Evolutionary conservation across 2,329 filamentous ascomycete species (phyloP), one percentile per base, ranked within the genome.

Genomic region (Alternaria gaisen): DNA sequence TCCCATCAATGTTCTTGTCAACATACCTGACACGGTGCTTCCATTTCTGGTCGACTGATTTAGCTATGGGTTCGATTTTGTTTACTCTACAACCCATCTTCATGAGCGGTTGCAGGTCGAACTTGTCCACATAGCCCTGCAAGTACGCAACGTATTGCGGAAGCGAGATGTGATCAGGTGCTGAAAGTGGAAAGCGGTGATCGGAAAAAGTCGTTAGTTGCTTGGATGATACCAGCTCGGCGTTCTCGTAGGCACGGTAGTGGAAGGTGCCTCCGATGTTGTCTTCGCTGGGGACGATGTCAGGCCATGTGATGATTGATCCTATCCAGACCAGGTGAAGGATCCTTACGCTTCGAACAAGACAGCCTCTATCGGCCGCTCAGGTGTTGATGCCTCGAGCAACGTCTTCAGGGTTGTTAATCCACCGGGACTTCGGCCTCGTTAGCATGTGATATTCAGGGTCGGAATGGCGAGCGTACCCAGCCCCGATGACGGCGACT

Each of bases 161-260:
- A 18, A 75, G 58, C 3, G 73, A 72, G 28, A 76, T 72, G 47
- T 75, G 72, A 51, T 77, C 73, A 8, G 82, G 79, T 1, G 77
- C 77, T 10, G 82, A 76, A 1, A 72, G 51, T 1, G 80, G 72
- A 2, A 82, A 76, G 1, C 83, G 79, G 59, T 82, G 83, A 63
- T 85, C 83, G 1, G 83, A 85, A 62, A 85, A 85, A 18, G 80
- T 73, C 0, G 83, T 85, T 9, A 86, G 74, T 43, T 84, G 83
- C 61, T 83, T 84, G 3, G 82, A 84, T 1, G 81, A 83, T 1
- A 85, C 83, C 2, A 84, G 77, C 79, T 85, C 83, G 1, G 83
- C 81, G 34, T 83, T 81, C 56, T 84, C 81, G 53, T 85, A 85
- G 4, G 80, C 75, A 5, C 81, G 79, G 57, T 83, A 79, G 22